These are phyloP conservation scores for Xylaria castorea DNA, from an alignment of 495 filamentous ascomycete genomes.

Conservation along the genomic window DNA sequence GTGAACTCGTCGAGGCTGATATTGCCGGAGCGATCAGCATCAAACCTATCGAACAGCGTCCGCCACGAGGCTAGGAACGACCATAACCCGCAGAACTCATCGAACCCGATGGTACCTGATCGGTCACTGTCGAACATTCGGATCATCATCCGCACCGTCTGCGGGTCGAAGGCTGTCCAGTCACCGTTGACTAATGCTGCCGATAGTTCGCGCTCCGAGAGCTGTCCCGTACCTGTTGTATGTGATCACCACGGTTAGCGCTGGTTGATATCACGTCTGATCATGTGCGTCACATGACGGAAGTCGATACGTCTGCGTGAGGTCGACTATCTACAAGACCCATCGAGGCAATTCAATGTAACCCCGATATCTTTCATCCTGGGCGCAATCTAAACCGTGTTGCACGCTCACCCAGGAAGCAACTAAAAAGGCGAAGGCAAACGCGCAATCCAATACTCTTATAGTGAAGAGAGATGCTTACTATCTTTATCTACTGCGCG, in stretches of 20 bases:
- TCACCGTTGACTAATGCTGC: slow-evolving; percentile 96
- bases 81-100: slow-evolving; percentile 96
- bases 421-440: not conserved
- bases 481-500: slow-evolving; percentile 86
- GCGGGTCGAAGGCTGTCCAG: slow-evolving; percentile 91
- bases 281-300: slow-evolving; percentile 17
- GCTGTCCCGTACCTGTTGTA: slow-evolving; percentile 70
- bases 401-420: not conserved
- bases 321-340: slow-evolving; percentile 16
- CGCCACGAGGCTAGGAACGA: slow-evolving; percentile 94
- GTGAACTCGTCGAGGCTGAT: slow-evolving; percentile 87
- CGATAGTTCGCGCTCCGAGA: slow-evolving; percentile 87
- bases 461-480: slow-evolving; percentile 41
- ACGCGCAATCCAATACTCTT: not conserved
- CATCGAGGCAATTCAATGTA: not conserved
- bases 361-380: not conserved
- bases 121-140: slow-evolving; percentile 96
- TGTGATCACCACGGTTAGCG: slow-evolving; percentile 14
- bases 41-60: slow-evolving; percentile 92
- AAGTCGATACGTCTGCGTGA: not conserved
- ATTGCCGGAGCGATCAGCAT: slow-evolving; percentile 83
- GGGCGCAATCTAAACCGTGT: not conserved
- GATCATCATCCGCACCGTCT: slow-evolving; percentile 98
- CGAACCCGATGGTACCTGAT: slow-evolving; percentile 86
- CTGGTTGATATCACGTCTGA: not conserved